Evolutionary conservation across 768 basidiomycete species (phyloP).

Genomic region (Boletus sp.): DNA sequence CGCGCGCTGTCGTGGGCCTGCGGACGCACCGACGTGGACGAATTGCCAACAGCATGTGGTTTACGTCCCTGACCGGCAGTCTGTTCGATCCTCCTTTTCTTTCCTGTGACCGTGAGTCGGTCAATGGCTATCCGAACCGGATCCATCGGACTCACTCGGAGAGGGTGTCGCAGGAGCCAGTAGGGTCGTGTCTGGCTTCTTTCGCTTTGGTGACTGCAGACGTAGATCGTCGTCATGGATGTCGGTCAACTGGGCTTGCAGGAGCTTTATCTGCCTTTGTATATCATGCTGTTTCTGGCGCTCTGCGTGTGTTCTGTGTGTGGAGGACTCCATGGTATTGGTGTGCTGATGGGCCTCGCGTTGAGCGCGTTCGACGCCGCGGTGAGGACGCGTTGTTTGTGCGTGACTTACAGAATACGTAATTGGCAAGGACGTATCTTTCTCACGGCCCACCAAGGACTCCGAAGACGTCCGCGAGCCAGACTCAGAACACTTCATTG

Average conservation of each 20-base stretch:
- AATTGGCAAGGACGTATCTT: slow-evolving; percentile 8
- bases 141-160: slow-evolving; percentile 50
- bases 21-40: slow-evolving; percentile 12
- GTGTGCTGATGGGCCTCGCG: slow-evolving; percentile 2
- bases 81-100: slow-evolving; percentile 48
- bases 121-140: not conserved
- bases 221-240: slow-evolving; percentile 26
- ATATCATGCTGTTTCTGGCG: slow-evolving; percentile 47
- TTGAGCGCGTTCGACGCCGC: slow-evolving; percentile 17
- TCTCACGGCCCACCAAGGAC: slow-evolving; percentile 11
- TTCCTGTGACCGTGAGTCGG: slow-evolving; percentile 15
- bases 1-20: slow-evolving; percentile 12
- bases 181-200: slow-evolving; percentile 37
- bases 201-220: slow-evolving; percentile 49
- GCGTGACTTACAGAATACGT: slow-evolving; percentile 14
- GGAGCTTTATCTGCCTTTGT: slow-evolving; percentile 49
- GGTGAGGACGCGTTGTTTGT: slow-evolving; percentile 25
- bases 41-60: slow-evolving; percentile 6
- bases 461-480: not conserved
- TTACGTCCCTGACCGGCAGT: slow-evolving; percentile 20
- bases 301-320: slow-evolving; percentile 39
- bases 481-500: slow-evolving; percentile 10
- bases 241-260: slow-evolving; percentile 54
- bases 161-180: slow-evolving; percentile 58
- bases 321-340: slow-evolving; percentile 53